Conservation (phyloP, 768 basidiomycete genomes). For the Boletus sp. region DNA sequence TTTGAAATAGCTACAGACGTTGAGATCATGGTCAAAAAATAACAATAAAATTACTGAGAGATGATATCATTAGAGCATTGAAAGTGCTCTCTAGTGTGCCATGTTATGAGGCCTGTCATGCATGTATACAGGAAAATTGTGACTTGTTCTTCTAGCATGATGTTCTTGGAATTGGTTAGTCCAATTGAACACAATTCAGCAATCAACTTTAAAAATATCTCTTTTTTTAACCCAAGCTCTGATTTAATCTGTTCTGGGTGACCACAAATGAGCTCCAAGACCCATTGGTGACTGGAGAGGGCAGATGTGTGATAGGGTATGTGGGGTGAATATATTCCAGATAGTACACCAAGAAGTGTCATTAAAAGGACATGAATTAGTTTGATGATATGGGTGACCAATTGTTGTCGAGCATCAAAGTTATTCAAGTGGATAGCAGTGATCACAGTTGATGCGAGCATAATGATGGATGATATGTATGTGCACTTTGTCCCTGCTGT, state of each 20-base stretch:
- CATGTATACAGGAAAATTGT: neutral
- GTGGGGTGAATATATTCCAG: too few species aligned
- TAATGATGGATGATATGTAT: too few species aligned
- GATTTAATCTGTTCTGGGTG: conserved; percentile 19
- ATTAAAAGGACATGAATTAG: too few species aligned
- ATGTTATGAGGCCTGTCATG: neutral
- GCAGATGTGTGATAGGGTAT: conserved; percentile 21
- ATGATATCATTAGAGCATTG: neutral
- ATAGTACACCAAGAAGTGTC: too few species aligned
- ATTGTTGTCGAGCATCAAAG: too few species aligned
- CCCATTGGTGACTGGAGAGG: conserved; percentile 23
- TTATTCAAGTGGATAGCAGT: too few species aligned
- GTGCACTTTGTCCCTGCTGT: too few species aligned
- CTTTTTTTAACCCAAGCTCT: conserved; percentile 19
- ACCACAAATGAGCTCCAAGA: conserved; percentile 20
- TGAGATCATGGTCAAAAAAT: too few species aligned
- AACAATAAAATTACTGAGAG: too few species aligned
- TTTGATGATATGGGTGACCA: too few species aligned
- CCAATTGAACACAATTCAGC: neutral
- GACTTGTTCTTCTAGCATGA: neutral
- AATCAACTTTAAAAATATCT: conserved; percentile 22
- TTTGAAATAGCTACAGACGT: neutral
- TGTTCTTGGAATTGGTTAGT: neutral
- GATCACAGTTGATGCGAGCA: too few species aligned
- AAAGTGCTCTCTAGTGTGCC: neutral